Conservation (phyloP, 306 rosid genomes). For the Styphnolobium japonicum region DNA sequence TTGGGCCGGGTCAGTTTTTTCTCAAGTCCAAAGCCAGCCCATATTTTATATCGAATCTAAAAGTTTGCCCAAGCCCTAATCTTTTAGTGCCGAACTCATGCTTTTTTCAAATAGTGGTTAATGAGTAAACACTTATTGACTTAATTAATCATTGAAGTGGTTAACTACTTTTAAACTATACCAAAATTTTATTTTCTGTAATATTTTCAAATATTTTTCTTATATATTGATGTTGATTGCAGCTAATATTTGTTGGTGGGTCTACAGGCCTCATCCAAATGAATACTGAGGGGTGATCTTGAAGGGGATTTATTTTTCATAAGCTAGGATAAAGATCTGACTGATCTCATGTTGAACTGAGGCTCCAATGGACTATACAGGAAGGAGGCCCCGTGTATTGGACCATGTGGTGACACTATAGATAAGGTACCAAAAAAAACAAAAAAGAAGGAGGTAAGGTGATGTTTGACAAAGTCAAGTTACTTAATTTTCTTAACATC, state of each 20-base stretch:
- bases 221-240: neutral
- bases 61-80: too few relatives aligned
- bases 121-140: too few relatives aligned
- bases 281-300: constrained; percentile 80
- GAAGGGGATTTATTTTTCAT: constrained; percentile 67
- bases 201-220: neutral
- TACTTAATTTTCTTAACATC: neutral
- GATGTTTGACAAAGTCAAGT: neutral
- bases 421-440: too few relatives aligned
- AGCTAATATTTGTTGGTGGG: neutral
- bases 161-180: neutral
- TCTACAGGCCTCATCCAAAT: constrained; percentile 69
- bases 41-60: too few relatives aligned
- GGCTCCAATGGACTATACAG: constrained; percentile 60
- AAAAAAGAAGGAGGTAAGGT: too few relatives aligned
- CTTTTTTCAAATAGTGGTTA: too few relatives aligned
- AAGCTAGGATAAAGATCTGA: constrained; percentile 56
- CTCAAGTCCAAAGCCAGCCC: too few relatives aligned
- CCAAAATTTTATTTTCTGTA: neutral
- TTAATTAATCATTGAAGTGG: too few relatives aligned
- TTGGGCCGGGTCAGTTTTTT: too few relatives aligned
- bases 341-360: constrained; percentile 49
- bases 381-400: constrained; percentile 63
- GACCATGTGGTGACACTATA: constrained; percentile 58
- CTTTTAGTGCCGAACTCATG: too few relatives aligned